Conservation (phyloP, 2,329 filamentous ascomycete species). For the Aureobasidium sp. region DNA sequence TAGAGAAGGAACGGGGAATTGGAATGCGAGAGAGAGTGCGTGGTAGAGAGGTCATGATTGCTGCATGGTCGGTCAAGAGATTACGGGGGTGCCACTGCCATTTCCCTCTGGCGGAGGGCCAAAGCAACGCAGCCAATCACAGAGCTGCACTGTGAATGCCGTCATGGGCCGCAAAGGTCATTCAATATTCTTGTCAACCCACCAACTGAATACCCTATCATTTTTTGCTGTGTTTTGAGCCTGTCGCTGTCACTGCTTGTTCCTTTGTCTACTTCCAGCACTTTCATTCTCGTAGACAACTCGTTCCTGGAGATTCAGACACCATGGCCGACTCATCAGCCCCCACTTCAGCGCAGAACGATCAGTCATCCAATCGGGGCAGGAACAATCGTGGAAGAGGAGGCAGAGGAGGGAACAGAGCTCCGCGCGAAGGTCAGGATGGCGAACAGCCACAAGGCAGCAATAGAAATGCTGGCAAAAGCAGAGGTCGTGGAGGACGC, state of each 20-base stretch:
- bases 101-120: not conserved
- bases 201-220: not conserved
- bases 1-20: not conserved
- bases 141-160: not conserved
- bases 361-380: constrained; percentile 12
- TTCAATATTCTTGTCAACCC: not conserved
- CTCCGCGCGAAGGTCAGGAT: constrained; percentile 20
- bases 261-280: not conserved
- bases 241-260: not conserved
- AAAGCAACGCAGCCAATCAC: not conserved
- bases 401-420: constrained; percentile 30
- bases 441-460: constrained; percentile 23
- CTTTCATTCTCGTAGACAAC: not conserved
- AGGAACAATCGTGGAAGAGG: constrained; percentile 31
- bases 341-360: not conserved
- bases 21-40: not conserved
- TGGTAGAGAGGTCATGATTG: constrained; percentile 7
- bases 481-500: constrained; percentile 31
- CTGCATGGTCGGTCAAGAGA: constrained; percentile 1
- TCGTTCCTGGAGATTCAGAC: not conserved
- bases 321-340: constrained; percentile 15
- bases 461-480: constrained; percentile 23
- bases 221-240: not conserved
- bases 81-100: not conserved
- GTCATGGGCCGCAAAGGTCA: not conserved